Conservation (phyloP, 2,329 filamentous ascomycete species). For the Amesomyces nigricolor region DNA sequence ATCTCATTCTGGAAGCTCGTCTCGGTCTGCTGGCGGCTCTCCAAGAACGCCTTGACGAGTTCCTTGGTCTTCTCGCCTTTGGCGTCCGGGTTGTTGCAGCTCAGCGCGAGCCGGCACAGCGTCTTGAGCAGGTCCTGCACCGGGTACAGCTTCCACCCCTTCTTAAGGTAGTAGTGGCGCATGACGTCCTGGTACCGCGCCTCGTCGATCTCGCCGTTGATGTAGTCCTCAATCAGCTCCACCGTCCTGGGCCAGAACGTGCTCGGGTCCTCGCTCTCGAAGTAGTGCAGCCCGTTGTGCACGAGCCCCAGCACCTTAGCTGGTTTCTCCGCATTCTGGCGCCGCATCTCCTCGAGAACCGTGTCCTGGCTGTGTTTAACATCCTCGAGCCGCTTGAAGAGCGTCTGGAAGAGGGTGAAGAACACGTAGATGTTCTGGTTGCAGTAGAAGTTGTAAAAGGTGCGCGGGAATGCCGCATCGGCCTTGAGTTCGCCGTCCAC, state of each 20-base stretch:
- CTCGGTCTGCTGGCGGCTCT: constrained; percentile 72
- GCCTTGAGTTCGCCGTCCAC: constrained; percentile 61
- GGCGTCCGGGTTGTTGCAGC: constrained; percentile 76
- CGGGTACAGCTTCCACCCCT: constrained; percentile 89
- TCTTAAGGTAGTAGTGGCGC: constrained; percentile 83
- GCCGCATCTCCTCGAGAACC: constrained; percentile 67
- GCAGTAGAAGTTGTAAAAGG: constrained; percentile 82
- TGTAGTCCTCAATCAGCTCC: constrained; percentile 78
- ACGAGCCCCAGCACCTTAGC: constrained; percentile 79
- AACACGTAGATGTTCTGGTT: constrained; percentile 93
- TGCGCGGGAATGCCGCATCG: constrained; percentile 75
- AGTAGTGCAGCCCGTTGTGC: constrained; percentile 73
- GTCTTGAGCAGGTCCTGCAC: constrained; percentile 82
- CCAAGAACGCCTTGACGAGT: constrained; percentile 79
- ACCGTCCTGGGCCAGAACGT: constrained; percentile 84
- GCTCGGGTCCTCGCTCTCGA: constrained; percentile 57
- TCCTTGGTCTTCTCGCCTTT: constrained; percentile 87
- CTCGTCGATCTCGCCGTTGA: constrained; percentile 77
- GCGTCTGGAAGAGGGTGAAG: constrained; percentile 85
- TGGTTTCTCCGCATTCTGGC: constrained; percentile 69
- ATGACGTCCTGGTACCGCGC: constrained; percentile 82
- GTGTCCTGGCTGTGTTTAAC: constrained; percentile 74
- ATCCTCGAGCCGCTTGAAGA: constrained; percentile 77
- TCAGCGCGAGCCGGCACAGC: constrained; percentile 71
- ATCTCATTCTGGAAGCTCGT: constrained; percentile 89